These are phyloP conservation scores for Termitomyces titanicus DNA, from an alignment of 768 basidiomycete genomes.

Conservation along the genomic window DNA sequence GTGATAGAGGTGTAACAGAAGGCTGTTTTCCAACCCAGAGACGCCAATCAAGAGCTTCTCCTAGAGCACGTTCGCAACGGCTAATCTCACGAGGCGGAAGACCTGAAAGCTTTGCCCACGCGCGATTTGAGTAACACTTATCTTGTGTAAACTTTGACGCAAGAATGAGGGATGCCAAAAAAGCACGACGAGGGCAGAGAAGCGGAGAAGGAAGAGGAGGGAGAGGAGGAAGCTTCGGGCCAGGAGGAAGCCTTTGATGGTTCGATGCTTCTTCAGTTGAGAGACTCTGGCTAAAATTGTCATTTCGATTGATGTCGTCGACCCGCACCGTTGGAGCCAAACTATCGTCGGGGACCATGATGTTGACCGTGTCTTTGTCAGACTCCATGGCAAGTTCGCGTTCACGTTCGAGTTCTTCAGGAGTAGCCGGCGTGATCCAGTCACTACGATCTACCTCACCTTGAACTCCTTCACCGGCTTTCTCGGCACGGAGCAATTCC, in stretches of 20 bases:
- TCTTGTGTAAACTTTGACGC: slow-evolving; percentile 94
- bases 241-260: slow-evolving; percentile 4
- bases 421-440: slow-evolving; percentile 39
- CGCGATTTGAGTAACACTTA: slow-evolving; percentile 88
- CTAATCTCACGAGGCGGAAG: slow-evolving; percentile 83
- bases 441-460: slow-evolving; percentile 38
- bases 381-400: slow-evolving; percentile 25
- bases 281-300: slow-evolving; percentile 16
- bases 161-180: slow-evolving; percentile 83
- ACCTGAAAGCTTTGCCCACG: slow-evolving; percentile 94
- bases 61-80: slow-evolving; percentile 83
- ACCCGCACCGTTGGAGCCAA: slow-evolving; percentile 43
- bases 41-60: slow-evolving; percentile 85
- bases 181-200: slow-evolving; percentile 84
- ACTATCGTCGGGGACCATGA: slow-evolving; percentile 18
- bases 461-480: slow-evolving; percentile 36
- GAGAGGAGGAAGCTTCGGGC: slow-evolving; percentile 17
- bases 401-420: slow-evolving; percentile 40
- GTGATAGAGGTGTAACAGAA: slow-evolving; percentile 17
- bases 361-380: slow-evolving; percentile 11
- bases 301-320: slow-evolving; percentile 23
- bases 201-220: slow-evolving; percentile 70
- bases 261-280: neutral
- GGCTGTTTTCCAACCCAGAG: slow-evolving; percentile 84
- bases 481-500: slow-evolving; percentile 53